Conservation (phyloP, 371 early-diverging fungal genomes). For the Phascolomyces articulosus region DNA sequence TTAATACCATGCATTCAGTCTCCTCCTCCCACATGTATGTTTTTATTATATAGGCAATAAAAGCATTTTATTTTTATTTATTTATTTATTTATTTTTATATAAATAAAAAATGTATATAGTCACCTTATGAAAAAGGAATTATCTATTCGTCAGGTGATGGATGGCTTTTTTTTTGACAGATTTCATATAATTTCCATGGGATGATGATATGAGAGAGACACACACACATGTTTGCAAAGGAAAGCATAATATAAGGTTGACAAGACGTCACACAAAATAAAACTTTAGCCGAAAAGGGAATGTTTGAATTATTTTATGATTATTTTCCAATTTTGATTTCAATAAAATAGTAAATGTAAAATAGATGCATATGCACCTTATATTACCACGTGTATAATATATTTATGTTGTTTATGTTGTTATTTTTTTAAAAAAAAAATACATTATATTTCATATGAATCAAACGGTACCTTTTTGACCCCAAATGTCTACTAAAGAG, state of each 20-base stretch:
- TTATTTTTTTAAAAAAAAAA: too few species aligned
- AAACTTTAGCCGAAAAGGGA: neutral
- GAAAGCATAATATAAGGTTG: neutral
- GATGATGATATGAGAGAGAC: too few species aligned
- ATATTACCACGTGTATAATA: too few species aligned
- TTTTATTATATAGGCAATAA: neutral
- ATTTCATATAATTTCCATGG: neutral
- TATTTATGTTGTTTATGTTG: too few species aligned
- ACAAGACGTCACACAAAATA: neutral
- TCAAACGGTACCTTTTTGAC: too few species aligned
- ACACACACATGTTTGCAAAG: too few species aligned
- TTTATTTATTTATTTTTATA: neutral
- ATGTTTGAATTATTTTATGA: neutral
- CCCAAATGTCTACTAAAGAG: too few species aligned
- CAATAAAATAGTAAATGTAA: too few species aligned
- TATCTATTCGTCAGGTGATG: constrained; percentile 2
- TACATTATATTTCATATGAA: too few species aligned
- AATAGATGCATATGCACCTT: too few species aligned
- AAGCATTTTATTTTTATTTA: constrained; percentile 1
- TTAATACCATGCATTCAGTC: neutral
- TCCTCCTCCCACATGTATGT: neutral
- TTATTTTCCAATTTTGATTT: too few species aligned
- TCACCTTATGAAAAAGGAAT: too few species aligned
- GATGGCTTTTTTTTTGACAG: neutral
- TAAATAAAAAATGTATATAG: neutral